Base-by-base conservation (phyloP, 2,329 filamentous ascomycete genomes). In the Verticillium zaregamsianum region DNA sequence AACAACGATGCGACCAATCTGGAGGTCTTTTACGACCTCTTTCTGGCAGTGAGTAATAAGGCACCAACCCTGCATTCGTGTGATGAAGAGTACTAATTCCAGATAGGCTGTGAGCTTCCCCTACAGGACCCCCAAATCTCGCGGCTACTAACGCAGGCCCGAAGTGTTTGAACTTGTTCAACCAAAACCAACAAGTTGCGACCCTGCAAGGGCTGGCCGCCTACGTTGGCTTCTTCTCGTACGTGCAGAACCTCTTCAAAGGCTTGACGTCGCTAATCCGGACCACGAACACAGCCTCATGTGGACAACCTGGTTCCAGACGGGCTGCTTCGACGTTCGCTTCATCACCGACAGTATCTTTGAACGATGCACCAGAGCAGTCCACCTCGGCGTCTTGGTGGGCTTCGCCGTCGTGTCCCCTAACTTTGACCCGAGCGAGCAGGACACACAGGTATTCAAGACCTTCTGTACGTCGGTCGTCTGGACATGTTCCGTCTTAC, bases 251-350 rank as follows among this genome's bases (percentile, higher is more conserved):
- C 11, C 28, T 20, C 25, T 3, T 31, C 6, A n/a, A 11, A 11
- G 3, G 9, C 6, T 23, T 23, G 8, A 23, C 40, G 12, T 23
- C 12, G 40, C 40, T 49, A 11, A 49, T n/a, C 7, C 9, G n/a
- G 40, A 23, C 23, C n/a, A 49, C 40, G 15, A 17, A n/a, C n/a
- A 23, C 40, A 49, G 40, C 25, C 77, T 90, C 20, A 75, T 90
- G 6, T 90, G 87, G 87, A 83, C 88, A 62, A 89, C 85, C n/a
- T 90, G 88, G 88, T 80, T 89, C 39, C 78, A 87, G 63, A 82
- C 86, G 28, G 81, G 82, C 8, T 74, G 90, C 1, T 89, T 86
- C 70, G 88, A 90, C 71, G 82, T 90, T 39, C 85, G 87, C 0
- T 90, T 88, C 69, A 81, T 84, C 1, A 79, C 84, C 28, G 87